Percentiles rank a stretch among this genome's conserved stretches.
Evolutionary conservation across 78 protist genomes (phyloP).

Genomic region (Chrysochromulina parva): DNA sequence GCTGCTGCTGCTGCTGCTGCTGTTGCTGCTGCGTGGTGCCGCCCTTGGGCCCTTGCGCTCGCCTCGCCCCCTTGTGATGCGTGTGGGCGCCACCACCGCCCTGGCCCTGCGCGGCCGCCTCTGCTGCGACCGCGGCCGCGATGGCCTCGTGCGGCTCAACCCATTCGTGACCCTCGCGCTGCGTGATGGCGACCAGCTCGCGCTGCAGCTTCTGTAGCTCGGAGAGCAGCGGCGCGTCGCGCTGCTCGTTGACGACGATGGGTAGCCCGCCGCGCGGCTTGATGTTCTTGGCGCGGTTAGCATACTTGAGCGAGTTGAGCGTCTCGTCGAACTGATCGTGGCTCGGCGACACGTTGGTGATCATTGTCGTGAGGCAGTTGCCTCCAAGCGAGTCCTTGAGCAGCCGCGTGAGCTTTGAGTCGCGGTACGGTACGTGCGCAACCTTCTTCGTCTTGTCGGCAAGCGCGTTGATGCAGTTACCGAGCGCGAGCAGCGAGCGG

Average conservation of each 20-base stretch:
- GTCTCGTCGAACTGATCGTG: slow-evolving; percentile 83
- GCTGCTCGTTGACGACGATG: not conserved
- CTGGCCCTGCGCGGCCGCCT: not conserved
- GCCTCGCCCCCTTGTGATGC: no score
- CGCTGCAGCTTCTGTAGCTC: not conserved
- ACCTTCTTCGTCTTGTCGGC: not conserved
- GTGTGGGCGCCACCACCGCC: no score
- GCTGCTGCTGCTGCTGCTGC: no score
- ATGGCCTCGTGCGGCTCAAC: not conserved
- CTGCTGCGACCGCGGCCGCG: not conserved
- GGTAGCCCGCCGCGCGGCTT: not conserved
- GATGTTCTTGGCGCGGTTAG: slow-evolving; percentile 81
- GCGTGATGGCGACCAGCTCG: not conserved
- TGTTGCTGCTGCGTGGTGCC: no score
- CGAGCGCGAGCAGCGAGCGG: slow-evolving; percentile 84
- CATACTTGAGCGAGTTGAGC: slow-evolving; percentile 92
- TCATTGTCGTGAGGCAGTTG: slow-evolving; percentile 51
- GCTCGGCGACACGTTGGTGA: slow-evolving; percentile 44
- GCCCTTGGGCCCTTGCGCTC: no score
- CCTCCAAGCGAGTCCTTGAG: slow-evolving; percentile 61
- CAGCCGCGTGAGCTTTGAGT: slow-evolving; percentile 52
- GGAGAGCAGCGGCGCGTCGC: not conserved
- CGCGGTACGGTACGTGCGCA: slow-evolving; percentile 42
- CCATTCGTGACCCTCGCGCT: not conserved
- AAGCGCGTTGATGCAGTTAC: slow-evolving; percentile 79